Evolutionary conservation across 179 eudicot genomes (phyloP).

Genomic region (Silene vulgaris): DNA sequence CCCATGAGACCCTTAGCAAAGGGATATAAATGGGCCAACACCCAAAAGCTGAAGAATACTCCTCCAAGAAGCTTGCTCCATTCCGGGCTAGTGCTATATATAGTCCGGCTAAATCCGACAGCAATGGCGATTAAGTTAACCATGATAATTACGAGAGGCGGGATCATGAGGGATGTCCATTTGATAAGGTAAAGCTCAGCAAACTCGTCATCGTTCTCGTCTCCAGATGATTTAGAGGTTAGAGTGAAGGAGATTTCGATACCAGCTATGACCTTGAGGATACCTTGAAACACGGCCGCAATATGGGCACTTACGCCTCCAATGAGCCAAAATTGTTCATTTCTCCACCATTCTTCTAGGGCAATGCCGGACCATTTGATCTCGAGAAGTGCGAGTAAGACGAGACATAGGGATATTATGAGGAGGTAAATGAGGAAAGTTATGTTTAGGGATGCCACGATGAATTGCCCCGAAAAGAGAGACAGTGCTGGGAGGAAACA

Average conservation of each 20-base stretch:
- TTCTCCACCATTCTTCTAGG: conserved; percentile 19
- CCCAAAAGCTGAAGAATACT: conserved; percentile 16
- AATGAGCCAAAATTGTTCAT: conserved; percentile 17
- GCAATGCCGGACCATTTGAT: conserved; percentile 16
- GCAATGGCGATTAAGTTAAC: conserved; percentile 27
- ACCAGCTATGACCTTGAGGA: conserved; percentile 13
- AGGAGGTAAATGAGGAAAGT: conserved; percentile 16
- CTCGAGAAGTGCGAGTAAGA: conserved; percentile 16
- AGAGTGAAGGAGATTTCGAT: conserved; percentile 17
- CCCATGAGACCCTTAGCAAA: conserved; percentile 19
- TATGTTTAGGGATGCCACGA: conserved; percentile 10
- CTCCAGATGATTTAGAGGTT: conserved; percentile 13
- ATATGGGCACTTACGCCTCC: conserved; percentile 15
- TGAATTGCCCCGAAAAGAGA: conserved; percentile 13
- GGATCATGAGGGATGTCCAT: conserved; percentile 31
- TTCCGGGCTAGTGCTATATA: conserved; percentile 10
- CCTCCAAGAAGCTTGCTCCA: conserved; percentile 20
- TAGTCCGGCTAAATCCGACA: conserved; percentile 14
- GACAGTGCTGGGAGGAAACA: conserved; percentile 13
- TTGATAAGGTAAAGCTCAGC: conserved; percentile 28
- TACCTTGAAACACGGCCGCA: conserved; percentile 9
- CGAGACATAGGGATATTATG: conserved; percentile 1
- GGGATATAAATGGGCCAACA: conserved; percentile 17
- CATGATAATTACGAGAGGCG: conserved; percentile 28
- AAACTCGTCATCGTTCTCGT: conserved; percentile 17